Evolutionary conservation across 345 rosid species (phyloP).

Genomic region (Euphorbia peplus): DNA sequence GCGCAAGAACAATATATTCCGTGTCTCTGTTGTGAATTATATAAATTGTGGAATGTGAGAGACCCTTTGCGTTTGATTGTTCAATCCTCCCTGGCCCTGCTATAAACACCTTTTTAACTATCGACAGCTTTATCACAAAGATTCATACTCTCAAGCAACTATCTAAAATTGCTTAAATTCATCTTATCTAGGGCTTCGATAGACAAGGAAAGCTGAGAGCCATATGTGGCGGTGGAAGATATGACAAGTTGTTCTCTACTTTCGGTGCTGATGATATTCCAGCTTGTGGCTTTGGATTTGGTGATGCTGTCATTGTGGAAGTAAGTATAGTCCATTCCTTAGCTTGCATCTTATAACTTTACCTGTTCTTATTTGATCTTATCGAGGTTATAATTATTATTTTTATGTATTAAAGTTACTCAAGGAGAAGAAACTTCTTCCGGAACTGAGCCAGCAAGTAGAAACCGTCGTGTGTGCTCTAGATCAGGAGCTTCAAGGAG

Average conservation of each 20-base stretch:
- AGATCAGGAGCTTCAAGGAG: constrained; percentile 71
- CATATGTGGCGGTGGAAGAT: constrained; percentile 92
- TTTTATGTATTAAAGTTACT: constrained; percentile 46
- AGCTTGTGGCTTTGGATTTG: constrained; percentile 98
- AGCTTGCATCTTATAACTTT: not conserved
- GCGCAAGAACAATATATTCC: not conserved
- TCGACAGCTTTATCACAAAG: not conserved
- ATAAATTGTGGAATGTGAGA: not conserved
- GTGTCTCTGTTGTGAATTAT: not conserved
- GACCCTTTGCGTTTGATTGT: not conserved
- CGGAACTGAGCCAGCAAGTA: constrained; percentile 57
- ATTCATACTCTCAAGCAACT: not conserved
- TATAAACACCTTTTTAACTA: not conserved
- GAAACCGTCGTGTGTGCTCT: constrained; percentile 83
- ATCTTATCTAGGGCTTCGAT: constrained; percentile 65
- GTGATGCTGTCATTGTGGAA: constrained; percentile 91
- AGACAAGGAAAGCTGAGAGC: constrained; percentile 83
- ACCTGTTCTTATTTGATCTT: not conserved
- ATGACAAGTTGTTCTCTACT: constrained; percentile 76
- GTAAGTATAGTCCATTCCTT: constrained; percentile 39
- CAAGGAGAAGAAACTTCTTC: constrained; percentile 77
- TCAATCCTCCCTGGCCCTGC: not conserved
- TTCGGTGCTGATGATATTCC: constrained; percentile 94
- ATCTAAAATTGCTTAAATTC: constrained; percentile 12
- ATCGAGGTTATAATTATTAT: not conserved